Evolutionary conservation across 495 filamentous ascomycete genomes (phyloP).

Genomic region (Talaromyces liani): DNA sequence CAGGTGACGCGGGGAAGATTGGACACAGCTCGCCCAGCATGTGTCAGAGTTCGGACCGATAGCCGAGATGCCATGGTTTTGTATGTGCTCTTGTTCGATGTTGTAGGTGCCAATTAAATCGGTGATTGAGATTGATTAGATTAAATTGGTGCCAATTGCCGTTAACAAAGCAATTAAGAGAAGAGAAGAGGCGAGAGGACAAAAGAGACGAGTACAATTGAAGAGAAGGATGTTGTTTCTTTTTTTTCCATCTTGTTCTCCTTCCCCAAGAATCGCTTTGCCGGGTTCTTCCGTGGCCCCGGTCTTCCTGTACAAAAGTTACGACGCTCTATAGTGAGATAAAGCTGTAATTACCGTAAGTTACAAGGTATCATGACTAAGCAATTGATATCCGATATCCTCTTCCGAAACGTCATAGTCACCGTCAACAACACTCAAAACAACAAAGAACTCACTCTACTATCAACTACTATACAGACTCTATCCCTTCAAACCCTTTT

Average conservation of each 20-base stretch:
- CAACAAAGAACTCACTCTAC: too few relatives aligned
- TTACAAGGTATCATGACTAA: background rate
- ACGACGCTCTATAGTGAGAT: background rate
- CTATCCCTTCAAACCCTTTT: too few relatives aligned
- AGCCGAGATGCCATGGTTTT: constrained; percentile 8
- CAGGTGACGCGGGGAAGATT: constrained; percentile 8
- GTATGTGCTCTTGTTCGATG: background rate
- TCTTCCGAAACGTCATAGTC: constrained; percentile 11
- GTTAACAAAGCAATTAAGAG: background rate
- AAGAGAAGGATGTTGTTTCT: background rate
- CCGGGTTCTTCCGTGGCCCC: constrained; percentile 2
- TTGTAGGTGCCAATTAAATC: background rate
- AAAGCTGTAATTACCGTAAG: background rate
- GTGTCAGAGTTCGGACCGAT: constrained; percentile 10
- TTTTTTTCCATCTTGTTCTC: background rate
- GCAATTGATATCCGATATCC: background rate
- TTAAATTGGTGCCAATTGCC: background rate
- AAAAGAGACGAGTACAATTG: background rate
- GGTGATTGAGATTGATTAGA: background rate
- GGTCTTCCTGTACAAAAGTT: background rate
- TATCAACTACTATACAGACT: too few relatives aligned
- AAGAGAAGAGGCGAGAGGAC: background rate
- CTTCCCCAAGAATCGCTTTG: background rate
- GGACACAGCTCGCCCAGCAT: constrained; percentile 8
- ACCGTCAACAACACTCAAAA: too few relatives aligned